Evolutionary conservation across 2,329 filamentous ascomycete genomes (phyloP).

Genomic region (Aspergillus carbonarius): DNA sequence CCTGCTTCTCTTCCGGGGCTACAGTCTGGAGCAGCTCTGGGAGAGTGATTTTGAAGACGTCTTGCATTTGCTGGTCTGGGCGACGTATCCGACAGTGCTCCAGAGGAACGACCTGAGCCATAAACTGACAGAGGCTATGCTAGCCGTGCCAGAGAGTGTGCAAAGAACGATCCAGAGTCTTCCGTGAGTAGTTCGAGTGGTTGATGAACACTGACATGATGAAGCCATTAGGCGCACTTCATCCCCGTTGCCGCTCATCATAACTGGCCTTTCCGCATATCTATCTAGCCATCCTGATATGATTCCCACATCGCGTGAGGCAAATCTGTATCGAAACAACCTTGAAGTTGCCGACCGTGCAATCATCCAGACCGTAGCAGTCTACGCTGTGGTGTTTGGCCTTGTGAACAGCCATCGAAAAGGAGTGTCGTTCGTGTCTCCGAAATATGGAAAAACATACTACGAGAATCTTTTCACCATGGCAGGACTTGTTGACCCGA

Average conservation of each 20-base stretch:
- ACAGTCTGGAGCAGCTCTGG: slow-evolving; percentile 31
- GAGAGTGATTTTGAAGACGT: slow-evolving; percentile 34
- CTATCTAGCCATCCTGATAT: slow-evolving; percentile 20
- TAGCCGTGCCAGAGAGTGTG: slow-evolving; percentile 23
- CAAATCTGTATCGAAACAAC: slow-evolving; percentile 27
- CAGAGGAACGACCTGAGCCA: slow-evolving; percentile 22
- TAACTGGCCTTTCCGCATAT: slow-evolving; percentile 31
- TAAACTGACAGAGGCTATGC: slow-evolving; percentile 23
- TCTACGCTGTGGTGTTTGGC: slow-evolving; percentile 28
- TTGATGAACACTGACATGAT: not conserved
- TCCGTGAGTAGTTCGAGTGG: slow-evolving; percentile 20
- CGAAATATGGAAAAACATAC: slow-evolving; percentile 47
- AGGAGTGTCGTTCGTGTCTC: slow-evolving; percentile 17
- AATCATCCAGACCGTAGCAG: slow-evolving; percentile 26
- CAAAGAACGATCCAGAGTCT: slow-evolving; percentile 22
- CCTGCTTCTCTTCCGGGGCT: slow-evolving; percentile 30
- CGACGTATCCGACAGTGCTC: slow-evolving; percentile 22
- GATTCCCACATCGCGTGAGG: slow-evolving; percentile 22
- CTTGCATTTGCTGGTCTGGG: slow-evolving; percentile 33
- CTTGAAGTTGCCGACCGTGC: slow-evolving; percentile 19
- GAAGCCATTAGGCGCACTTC: slow-evolving; percentile 17
- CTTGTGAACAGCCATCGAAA: slow-evolving; percentile 28
- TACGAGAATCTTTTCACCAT: slow-evolving; percentile 58
- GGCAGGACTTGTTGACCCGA: slow-evolving; percentile 52
- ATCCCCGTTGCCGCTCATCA: slow-evolving; percentile 27